These are phyloP conservation scores for Yarrowia sp. DNA, from an alignment of 805 yeast genomes.

Conservation along the genomic window DNA sequence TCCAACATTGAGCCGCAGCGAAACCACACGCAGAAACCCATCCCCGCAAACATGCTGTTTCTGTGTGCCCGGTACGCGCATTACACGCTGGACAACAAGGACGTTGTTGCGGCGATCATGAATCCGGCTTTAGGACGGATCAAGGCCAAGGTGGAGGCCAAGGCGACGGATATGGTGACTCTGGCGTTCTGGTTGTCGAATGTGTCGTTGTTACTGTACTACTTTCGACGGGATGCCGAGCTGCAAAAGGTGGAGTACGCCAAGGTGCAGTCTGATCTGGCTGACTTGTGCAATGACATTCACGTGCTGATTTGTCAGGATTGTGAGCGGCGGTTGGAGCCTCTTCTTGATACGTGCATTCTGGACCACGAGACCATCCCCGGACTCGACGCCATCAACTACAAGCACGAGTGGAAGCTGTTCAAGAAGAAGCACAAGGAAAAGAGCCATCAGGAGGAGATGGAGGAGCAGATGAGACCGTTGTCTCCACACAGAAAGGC, in stretches of 20 bases:
- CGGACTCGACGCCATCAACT: conserved; percentile 71
- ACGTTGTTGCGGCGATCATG: conserved; percentile 38
- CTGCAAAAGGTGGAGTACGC: conserved; percentile 36
- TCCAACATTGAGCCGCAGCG: conserved; percentile 41
- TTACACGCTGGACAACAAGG: conserved; percentile 38
- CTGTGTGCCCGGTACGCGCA: conserved; percentile 44
- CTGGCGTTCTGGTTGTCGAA: conserved; percentile 86
- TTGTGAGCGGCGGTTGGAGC: conserved; percentile 41
- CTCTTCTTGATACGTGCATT: conserved; percentile 38
- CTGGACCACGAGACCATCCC: conserved; percentile 79
- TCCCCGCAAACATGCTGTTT: conserved; percentile 45
- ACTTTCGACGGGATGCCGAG: conserved; percentile 63
- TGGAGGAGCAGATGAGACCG: conserved; percentile 73
- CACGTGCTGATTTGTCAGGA: conserved; percentile 40
- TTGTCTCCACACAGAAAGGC: conserved; percentile 77
- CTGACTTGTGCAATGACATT: conserved; percentile 39
- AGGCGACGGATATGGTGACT: conserved; percentile 42
- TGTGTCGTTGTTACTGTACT: conserved; percentile 72
- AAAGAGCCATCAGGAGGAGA: conserved; percentile 65
- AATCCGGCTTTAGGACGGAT: conserved; percentile 40
- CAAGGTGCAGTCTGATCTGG: conserved; percentile 35
- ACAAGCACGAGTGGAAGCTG: conserved; percentile 69
- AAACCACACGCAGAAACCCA: conserved; percentile 40
- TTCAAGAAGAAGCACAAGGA: conserved; percentile 52
- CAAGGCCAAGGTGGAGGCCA: conserved; percentile 37